A percentile compares a stretch with the other conserved stretches of the same genome.
Evolutionary conservation across 345 rosid genomes (phyloP).

Genomic region (Anacardium occidentale): DNA sequence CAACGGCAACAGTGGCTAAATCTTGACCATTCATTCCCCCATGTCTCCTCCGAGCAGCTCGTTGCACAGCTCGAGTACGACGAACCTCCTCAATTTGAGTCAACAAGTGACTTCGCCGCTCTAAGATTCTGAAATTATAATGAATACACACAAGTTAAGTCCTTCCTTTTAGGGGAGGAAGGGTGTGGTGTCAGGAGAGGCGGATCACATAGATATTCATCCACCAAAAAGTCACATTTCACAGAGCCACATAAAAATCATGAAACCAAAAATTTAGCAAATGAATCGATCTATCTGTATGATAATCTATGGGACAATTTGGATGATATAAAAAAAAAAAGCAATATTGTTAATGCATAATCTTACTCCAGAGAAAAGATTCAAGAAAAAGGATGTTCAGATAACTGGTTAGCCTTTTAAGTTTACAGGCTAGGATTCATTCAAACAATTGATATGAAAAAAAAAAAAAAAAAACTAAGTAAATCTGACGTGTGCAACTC

Average conservation of each 20-base stretch:
- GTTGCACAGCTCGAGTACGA: slow-evolving; percentile 82
- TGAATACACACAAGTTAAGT: not conserved
- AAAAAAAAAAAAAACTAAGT: not conserved
- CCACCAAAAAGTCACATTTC: not conserved
- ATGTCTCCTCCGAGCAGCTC: slow-evolving; percentile 72
- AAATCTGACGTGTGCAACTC: not conserved
- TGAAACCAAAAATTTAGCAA: slow-evolving; percentile 3
- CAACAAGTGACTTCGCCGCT: slow-evolving; percentile 58
- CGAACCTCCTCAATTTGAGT: slow-evolving; percentile 79
- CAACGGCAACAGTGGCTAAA: slow-evolving; percentile 83
- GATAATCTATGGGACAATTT: not conserved
- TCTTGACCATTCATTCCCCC: slow-evolving; percentile 44
- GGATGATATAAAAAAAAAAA: not conserved
- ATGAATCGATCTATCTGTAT: not conserved
- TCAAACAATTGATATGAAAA: not conserved
- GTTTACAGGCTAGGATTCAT: too few species aligned
- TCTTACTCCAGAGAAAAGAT: not conserved
- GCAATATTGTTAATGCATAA: not conserved
- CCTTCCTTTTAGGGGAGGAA: not conserved
- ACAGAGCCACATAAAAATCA: slow-evolving; percentile 7
- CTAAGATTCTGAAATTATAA: slow-evolving; percentile 57
- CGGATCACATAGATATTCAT: not conserved
- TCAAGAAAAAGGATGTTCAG: too few species aligned
- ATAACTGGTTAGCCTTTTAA: too few species aligned
- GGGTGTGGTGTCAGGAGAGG: too few species aligned